Evolutionary conservation across 2,329 filamentous ascomycete species (phyloP), one percentile per base, ranked within the genome.

Genomic region (Penicillium vulpinum): DNA sequence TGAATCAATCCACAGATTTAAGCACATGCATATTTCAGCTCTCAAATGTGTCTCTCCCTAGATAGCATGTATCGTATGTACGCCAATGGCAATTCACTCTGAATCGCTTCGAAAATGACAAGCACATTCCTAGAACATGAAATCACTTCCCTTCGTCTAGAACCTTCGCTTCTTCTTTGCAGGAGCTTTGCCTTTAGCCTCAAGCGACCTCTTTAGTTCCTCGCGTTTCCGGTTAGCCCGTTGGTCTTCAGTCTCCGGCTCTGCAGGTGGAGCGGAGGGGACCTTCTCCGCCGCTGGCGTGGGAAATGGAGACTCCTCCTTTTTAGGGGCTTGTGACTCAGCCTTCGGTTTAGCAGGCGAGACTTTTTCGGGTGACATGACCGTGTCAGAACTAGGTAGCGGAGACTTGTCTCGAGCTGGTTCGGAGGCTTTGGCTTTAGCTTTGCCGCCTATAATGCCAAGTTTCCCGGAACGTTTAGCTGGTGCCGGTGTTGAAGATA

Each of bases 91-190:
- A 15, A 7, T 21, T 28, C 9, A 8, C 24, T n/a, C 5, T 2
- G 5, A 13, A 22, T 16, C 11, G 2, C 26, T 29, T 45, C 26
- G n/a, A 16, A 45, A 31, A 21, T 2, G 4, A 33, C 13, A 15
- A 29, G 13, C 8, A 10, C 26, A 45, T 24, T 46, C 21, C 24
- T 4, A 7, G 5, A 46, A n/a, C 44, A 13, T n/a, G 5, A 33
- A 24, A 24, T n/a, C 2, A 9, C 6, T 3, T 38, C 13, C 15
- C 18, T 21, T 24, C 38, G 21, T 10, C 75, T 68, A 85, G 60
- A 85, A 85, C 57, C 75, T 83, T 54, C 83, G 70, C 67, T 81
- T 85, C 76, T 85, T 87, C 75, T 82, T 86, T 18, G 69, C 75
- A 10, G 78, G 77, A 51, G 76, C 79, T 61, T 81, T 82, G 28